Evolutionary conservation across 2,329 filamentous ascomycete genomes (phyloP).

Genomic region (Fusarium newnesense): DNA sequence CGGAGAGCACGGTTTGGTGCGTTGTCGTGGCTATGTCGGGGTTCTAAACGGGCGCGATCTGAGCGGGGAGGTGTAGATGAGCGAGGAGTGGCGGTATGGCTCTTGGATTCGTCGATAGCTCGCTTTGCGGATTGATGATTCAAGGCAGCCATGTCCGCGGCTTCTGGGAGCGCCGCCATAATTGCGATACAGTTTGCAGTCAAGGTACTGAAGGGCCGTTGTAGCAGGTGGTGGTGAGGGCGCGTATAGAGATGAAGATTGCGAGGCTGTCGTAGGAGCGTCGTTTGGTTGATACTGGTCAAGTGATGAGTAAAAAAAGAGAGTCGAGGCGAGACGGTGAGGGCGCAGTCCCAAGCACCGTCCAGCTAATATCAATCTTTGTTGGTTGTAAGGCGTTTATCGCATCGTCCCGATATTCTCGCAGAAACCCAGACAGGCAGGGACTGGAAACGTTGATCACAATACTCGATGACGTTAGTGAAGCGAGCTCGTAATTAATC

Average conservation of each 20-base stretch:
- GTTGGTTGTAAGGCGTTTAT: constrained; percentile 37
- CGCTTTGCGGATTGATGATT: constrained; percentile 49
- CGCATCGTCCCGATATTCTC: constrained; percentile 43
- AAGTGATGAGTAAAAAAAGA: constrained; percentile 8
- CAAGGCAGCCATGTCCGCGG: constrained; percentile 42
- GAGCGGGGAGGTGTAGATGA: constrained; percentile 57
- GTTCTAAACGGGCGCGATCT: constrained; percentile 56
- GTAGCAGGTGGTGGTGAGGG: constrained; percentile 13
- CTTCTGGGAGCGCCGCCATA: constrained; percentile 51
- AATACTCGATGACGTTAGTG: constrained; percentile 25
- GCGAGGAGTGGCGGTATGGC: constrained; percentile 49
- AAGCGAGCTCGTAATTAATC: constrained; percentile 5
- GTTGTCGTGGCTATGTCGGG: constrained; percentile 53
- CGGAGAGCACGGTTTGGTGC: constrained; percentile 48
- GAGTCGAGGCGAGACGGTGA: constrained; percentile 36
- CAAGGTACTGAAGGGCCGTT: constrained; percentile 5
- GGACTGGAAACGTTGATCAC: constrained; percentile 31
- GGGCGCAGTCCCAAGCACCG: constrained; percentile 40
- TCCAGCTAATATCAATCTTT: constrained; percentile 38
- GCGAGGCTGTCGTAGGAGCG: constrained; percentile 4
- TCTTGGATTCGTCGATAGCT: constrained; percentile 47
- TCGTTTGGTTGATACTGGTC: constrained; percentile 7
- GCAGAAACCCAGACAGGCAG: constrained; percentile 26
- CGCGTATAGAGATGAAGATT: constrained; percentile 10
- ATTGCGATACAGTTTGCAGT: constrained; percentile 19